Base-by-base conservation (phyloP, 2,329 filamentous ascomycete genomes). In the Aspergillus japonicus region DNA sequence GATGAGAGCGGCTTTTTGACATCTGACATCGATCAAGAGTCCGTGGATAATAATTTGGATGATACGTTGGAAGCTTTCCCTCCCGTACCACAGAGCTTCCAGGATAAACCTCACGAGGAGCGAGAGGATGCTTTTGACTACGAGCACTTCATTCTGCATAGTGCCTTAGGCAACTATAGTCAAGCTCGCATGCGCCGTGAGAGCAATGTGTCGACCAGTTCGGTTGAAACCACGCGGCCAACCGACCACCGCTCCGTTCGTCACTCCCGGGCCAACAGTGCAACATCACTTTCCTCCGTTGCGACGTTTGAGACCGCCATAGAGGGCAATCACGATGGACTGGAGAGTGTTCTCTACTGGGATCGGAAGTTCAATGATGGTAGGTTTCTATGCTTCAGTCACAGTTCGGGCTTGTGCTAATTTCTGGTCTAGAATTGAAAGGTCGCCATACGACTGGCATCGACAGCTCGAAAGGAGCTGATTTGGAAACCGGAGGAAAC, bases 71-170 rank as follows among this genome's bases (percentile, higher is more conserved):
- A 74, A 50, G 69, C 72, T n/a, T 71, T 75, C 24, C 70, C 72
- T 7, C 58, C 71, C 4, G 65, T 71, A 14, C 69, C 71, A 11
- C 69, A 60, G 0, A 73, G 82, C 51, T 81, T 85, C 57, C 82
- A 85, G 54, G 83, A 84, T 8, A 78, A 89, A 5, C 91, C 92
- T 0, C 94, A 98, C 69, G 94, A 98, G 77, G 92, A 97, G 73
- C 89, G 94, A 21, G 88, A 93, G 66, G 94, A 98, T 74, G 93
- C 93, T 1, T 98, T 98, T 70, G 94, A 98, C 73, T 98, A 98
- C 64, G 91, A 96, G 74, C 89, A 96, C 72, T 97, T 97, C 77
- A 96, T 96, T 74, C 82, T 97, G 14, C 92, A 97, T 74, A 96
- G 91, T 66, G 92, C 92, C 11, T 88, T 97, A 84, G 92, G 92